Percentiles rank a stretch among this genome's conserved stretches.
Evolutionary conservation across 768 basidiomycete species (phyloP).

Genomic region (Boletus insuetus): DNA sequence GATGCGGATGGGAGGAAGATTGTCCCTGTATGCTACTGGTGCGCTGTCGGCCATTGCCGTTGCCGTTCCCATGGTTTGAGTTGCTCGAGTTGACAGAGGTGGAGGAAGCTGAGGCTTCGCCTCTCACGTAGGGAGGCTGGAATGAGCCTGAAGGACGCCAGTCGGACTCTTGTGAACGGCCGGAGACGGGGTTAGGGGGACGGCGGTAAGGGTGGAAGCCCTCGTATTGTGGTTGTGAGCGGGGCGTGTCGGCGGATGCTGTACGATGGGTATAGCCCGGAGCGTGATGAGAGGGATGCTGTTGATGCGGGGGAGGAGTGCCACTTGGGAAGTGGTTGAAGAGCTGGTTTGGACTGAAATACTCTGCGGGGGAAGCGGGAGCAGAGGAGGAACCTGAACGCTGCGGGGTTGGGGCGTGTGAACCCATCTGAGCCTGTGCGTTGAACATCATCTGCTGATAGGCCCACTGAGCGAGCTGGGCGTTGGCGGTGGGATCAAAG

Average conservation of each 20-base stretch:
- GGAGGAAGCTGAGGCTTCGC: constrained; percentile 76
- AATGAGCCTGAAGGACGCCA: constrained; percentile 51
- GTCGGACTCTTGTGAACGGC: constrained; percentile 37
- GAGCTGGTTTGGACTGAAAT: constrained; percentile 56
- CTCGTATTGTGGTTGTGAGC: constrained; percentile 33
- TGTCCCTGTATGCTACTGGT: constrained; percentile 77
- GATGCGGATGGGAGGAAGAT: constrained; percentile 45
- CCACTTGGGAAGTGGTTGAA: constrained; percentile 70
- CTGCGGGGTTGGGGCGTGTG: constrained; percentile 32
- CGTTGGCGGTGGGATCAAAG: constrained; percentile 73
- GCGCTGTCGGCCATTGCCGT: constrained; percentile 46
- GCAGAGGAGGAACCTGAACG: constrained; percentile 40
- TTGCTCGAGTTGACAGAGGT: constrained; percentile 70
- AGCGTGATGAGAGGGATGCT: constrained; percentile 33
- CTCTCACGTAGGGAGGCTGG: constrained; percentile 76
- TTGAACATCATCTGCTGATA: constrained; percentile 91
- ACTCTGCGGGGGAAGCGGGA: constrained; percentile 45
- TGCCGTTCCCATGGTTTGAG: constrained; percentile 30
- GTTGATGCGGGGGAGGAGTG: constrained; percentile 62
- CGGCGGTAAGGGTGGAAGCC: constrained; percentile 85
- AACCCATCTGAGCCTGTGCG: constrained; percentile 46
- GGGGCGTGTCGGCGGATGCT: constrained; percentile 27
- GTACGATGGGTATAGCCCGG: constrained; percentile 40
- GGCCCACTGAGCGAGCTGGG: constrained; percentile 81
- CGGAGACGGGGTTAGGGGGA: constrained; percentile 39